Percentiles rank a stretch among this genome's conserved stretches.
phyloP scores from a whole-genome alignment of 441 rosid species.

The Corymbia citriodora region DNA sequence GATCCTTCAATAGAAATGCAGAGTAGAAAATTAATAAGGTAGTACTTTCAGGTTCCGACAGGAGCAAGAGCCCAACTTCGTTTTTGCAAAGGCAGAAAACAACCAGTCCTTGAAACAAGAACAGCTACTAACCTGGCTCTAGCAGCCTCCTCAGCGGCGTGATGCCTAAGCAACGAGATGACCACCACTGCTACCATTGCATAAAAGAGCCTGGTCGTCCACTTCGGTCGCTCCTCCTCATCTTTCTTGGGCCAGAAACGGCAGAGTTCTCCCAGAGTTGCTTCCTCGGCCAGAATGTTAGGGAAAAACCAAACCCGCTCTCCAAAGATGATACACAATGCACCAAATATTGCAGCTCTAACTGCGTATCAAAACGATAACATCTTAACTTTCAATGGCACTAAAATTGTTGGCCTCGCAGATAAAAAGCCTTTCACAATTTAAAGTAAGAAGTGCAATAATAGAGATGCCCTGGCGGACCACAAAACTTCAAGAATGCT shows the following conservation, averaged over 20 bases:
- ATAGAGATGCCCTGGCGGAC: neutral
- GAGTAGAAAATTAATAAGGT: neutral
- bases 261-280: conserved; percentile 79
- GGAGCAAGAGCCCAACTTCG: neutral
- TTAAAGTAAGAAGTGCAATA: neutral
- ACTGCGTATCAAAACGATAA: conserved; percentile 36
- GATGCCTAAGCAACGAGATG: conserved; percentile 81
- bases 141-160: conserved; percentile 97
- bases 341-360: conserved; percentile 77
- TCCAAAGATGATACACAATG: conserved; percentile 61
- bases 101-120: neutral
- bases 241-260: conserved; percentile 96
- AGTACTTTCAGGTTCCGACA: neutral
- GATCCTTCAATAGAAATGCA: neutral
- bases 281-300: conserved; percentile 97
- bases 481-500: neutral
- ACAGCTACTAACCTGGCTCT: conserved; percentile 72
- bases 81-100: neutral
- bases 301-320: conserved; percentile 97
- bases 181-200: conserved; percentile 63
- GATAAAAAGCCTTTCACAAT: neutral
- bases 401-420: neutral
- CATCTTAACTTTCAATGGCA: neutral
- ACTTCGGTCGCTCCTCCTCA: conserved; percentile 90
- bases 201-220: conserved; percentile 91